phyloP scores from a whole-genome alignment of 305 asterid species.

The Fraxinus ornus region DNA sequence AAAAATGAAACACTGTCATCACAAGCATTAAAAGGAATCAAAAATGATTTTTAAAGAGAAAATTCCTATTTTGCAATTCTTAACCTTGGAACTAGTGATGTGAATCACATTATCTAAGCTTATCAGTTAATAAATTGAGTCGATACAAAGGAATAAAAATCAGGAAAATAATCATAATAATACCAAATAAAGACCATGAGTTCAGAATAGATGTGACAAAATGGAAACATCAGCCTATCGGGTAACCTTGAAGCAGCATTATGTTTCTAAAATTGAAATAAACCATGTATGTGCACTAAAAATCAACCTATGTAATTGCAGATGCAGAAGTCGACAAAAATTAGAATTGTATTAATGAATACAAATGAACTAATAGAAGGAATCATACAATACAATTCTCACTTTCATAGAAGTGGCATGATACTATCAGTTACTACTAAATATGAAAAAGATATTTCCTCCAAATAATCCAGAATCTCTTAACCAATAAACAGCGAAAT shows the following conservation, averaged over 20 bases:
- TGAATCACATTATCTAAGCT: conserved; percentile 9
- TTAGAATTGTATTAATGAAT: neutral
- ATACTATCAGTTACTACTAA: neutral
- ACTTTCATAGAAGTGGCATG: neutral
- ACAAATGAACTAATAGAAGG: neutral
- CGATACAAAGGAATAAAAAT: neutral
- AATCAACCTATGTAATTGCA: neutral
- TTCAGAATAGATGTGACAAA: neutral
- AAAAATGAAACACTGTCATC: neutral
- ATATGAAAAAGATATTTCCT: neutral
- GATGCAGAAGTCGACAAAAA: neutral
- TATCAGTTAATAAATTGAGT: neutral
- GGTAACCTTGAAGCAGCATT: neutral
- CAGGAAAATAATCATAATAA: neutral
- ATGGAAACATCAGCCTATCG: neutral
- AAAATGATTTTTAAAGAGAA: neutral
- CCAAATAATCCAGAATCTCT: neutral
- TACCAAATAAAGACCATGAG: neutral
- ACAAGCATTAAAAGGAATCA: neutral
- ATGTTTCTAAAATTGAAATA: neutral
- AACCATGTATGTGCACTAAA: neutral
- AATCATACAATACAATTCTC: neutral
- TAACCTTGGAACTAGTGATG: conserved; percentile 2
- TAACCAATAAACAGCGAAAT: neutral
- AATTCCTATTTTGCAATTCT: neutral